Conservation (phyloP, 192 early-diverging fungal genomes). For the Mortierella alpina region DNA sequence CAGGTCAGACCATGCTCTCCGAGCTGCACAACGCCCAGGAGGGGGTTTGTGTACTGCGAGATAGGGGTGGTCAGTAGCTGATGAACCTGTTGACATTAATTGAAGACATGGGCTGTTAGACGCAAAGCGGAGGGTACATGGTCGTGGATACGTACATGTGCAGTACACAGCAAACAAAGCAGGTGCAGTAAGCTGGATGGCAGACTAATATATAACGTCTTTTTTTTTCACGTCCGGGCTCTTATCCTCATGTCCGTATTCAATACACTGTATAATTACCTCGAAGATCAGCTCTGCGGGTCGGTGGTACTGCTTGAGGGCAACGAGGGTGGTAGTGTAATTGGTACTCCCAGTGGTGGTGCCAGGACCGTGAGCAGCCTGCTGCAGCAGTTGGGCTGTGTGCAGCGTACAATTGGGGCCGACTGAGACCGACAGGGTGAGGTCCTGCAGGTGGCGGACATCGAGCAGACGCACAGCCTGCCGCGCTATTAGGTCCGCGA, state of each 20-base stretch:
- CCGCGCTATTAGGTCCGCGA: constrained; percentile 32
- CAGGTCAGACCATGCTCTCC: constrained; percentile 38
- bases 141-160: background rate
- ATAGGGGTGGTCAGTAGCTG: constrained; percentile 38
- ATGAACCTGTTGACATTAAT: constrained; percentile 14
- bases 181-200: too few species aligned
- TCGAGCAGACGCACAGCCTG: constrained; percentile 41
- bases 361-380: background rate
- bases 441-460: constrained; percentile 20
- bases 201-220: too few species aligned
- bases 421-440: constrained; percentile 19
- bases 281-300: constrained; percentile 42
- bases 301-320: constrained; percentile 42
- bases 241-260: too few species aligned
- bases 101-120: background rate
- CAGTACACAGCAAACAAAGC: background rate
- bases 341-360: background rate
- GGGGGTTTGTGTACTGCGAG: constrained; percentile 28
- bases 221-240: too few species aligned
- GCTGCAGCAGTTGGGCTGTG: constrained; percentile 25
- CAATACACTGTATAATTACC: constrained; percentile 2
- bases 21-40: constrained; percentile 37
- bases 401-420: constrained; percentile 32
- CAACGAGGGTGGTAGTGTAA: constrained; percentile 1
- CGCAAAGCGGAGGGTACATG: background rate